These are phyloP conservation scores for Solanum sejunctum DNA, from an alignment of 257 asterid species.

Conservation along the genomic window DNA sequence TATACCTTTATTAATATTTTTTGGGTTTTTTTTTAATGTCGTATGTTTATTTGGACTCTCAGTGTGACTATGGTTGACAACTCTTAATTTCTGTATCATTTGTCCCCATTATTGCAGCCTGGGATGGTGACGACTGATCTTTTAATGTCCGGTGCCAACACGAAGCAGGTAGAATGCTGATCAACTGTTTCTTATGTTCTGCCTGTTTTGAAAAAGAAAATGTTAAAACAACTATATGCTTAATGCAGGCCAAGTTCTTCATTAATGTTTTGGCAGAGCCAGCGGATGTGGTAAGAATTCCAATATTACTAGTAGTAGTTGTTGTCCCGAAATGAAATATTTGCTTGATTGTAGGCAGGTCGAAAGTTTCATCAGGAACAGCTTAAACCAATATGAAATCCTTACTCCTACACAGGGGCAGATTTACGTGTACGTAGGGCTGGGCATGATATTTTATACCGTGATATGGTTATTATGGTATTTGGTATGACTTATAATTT, in stretches of 20 bases:
- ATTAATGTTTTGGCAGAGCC: conserved; percentile 96
- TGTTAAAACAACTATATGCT: not conserved
- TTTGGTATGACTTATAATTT: too few species aligned
- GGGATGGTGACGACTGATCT: conserved; percentile 99
- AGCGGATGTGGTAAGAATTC: conserved; percentile 62
- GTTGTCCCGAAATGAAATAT: not conserved
- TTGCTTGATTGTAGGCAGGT: not conserved
- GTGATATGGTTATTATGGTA: too few species aligned
- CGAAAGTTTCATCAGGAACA: not conserved
- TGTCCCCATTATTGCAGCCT: conserved; percentile 37
- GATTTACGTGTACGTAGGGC: too few species aligned
- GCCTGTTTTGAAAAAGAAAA: not conserved
- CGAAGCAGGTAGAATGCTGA: conserved; percentile 57
- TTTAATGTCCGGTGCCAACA: conserved; percentile 89
- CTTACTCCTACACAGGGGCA: not conserved
- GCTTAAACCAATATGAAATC: not conserved
- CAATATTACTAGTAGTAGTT: not conserved
- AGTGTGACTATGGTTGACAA: not conserved
- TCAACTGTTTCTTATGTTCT: not conserved
- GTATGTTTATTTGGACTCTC: not conserved
- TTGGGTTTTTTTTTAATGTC: not conserved
- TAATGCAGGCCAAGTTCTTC: conserved; percentile 88
- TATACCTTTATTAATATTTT: not conserved
- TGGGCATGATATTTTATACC: too few species aligned
- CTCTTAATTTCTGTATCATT: not conserved